Evolutionary conservation across 495 filamentous ascomycete genomes (phyloP), one percentile per base, ranked within the genome.

Genomic region (Rhypophila decipiens): DNA sequence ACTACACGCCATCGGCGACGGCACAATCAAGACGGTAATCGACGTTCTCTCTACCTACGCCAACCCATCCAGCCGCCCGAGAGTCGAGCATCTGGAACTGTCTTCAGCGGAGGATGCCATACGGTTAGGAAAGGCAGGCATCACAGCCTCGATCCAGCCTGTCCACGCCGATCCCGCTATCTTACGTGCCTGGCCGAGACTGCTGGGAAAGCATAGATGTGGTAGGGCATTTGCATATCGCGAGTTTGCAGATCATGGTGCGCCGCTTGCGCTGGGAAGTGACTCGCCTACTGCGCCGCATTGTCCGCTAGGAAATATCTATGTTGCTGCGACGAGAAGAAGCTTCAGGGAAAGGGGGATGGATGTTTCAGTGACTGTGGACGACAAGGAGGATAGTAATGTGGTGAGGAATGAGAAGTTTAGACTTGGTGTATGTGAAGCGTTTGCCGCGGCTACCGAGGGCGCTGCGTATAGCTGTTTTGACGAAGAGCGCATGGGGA

Each of bases 1-100:
- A 1, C 70, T 85, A 23, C 82, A 85, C 51, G 82, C 82, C 11
- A 85, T 85, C 44, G 82, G 82, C 31, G 80, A 85, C 44, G 63
- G 59, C 15, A 75, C 82, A 1, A 64, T 83, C 24, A 63, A 64
- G 39, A 68, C 76, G 52, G 76, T 77, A 1, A 73, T 84, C 37
- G 72, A 83, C 49, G 69, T 69, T 4, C 55, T 85, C 19, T 71
- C 72, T 33, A 56, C 64, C 39, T 63, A 72, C 42, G 70, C 65
- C 1, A 70, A 53, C 15, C 60, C 66, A 2, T 66, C 63, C n/a
- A 57, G 66, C 11, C 70, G 79, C 10, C 80, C 82, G 24, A 71
- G 79, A 11, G 77, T 83, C 50, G 80, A 84, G 55, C 80, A 84
- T 50, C 64, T 84, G 15, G 80, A 84, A 57, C 61, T 84, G 4